phyloP scores from a whole-genome alignment of 2,329 filamentous ascomycete genomes.

The Clarireedia monteithiana region DNA sequence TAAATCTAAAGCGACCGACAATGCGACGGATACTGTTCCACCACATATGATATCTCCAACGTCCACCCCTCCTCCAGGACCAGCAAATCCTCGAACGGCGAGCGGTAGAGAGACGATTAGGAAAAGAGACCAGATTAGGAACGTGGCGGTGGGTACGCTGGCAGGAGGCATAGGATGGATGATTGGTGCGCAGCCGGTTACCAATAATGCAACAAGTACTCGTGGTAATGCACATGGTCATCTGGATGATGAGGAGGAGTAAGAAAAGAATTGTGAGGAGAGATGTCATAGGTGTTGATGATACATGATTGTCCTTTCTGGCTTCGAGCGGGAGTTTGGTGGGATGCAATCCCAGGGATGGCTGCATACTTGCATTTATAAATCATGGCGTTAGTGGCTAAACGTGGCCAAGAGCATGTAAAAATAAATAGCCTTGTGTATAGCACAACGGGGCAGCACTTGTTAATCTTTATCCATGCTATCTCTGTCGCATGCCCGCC shows the following conservation, averaged over 20 bases:
- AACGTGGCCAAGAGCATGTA: too few relatives aligned
- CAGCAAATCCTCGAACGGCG: not conserved
- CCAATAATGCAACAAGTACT: not conserved
- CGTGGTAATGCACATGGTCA: not conserved
- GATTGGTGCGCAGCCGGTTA: constrained; percentile 42
- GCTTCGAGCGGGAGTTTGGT: too few relatives aligned
- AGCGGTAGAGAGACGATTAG: constrained; percentile 38
- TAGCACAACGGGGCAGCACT: too few relatives aligned
- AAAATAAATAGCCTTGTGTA: too few relatives aligned
- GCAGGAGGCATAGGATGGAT: constrained; percentile 62
- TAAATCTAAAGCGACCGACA: constrained; percentile 3
- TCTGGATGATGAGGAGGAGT: not conserved
- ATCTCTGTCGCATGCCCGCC: too few relatives aligned
- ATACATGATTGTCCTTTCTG: too few relatives aligned
- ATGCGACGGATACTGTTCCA: not conserved
- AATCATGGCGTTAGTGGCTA: too few relatives aligned
- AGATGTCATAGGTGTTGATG: too few relatives aligned
- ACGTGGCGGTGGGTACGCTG: constrained; percentile 58
- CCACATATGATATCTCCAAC: not conserved
- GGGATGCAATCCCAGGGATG: too few relatives aligned
- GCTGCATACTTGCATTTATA: too few relatives aligned
- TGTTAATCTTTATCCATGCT: too few relatives aligned
- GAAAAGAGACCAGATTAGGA: constrained; percentile 64
- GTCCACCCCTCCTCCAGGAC: not conserved
- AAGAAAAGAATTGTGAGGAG: not conserved